A percentile compares a stretch with the other conserved stretches of the same genome.
phyloP scores from a whole-genome alignment of 345 rosid species.

The Euphorbia tirucalli region DNA sequence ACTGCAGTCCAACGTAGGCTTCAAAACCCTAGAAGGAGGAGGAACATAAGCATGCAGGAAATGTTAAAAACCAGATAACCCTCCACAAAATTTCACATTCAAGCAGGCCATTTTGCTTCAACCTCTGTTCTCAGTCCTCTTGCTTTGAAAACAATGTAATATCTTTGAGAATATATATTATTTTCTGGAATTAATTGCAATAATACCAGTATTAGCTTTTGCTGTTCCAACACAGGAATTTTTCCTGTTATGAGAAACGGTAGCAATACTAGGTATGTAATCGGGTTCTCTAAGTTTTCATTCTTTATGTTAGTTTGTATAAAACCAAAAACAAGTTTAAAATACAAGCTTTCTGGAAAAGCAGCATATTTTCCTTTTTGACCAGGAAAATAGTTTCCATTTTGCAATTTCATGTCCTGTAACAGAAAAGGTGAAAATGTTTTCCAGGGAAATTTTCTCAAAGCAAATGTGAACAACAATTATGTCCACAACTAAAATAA shows the following conservation, averaged over 20 bases:
- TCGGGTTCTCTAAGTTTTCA: neutral
- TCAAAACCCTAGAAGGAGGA: constrained; percentile 66
- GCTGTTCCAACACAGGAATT: neutral
- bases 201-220: neutral
- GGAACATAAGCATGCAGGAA: constrained; percentile 14
- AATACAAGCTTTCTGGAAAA: neutral
- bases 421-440: neutral
- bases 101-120: neutral
- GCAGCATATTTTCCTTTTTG: no score
- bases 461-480: neutral
- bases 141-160: neutral
- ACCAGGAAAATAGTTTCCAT: neutral
- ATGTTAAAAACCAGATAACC: neutral
- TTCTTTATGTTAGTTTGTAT: neutral
- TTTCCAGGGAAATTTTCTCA: neutral
- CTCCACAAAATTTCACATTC: neutral
- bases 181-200: neutral
- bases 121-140: neutral
- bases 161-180: neutral
- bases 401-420: neutral
- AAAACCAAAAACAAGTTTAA: neutral
- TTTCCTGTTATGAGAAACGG: neutral
- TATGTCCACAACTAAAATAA: neutral
- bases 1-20: constrained; percentile 82
- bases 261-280: neutral